Evolutionary conservation across 257 asterid genomes (phyloP), one percentile per base, ranked within the genome.

Genomic region (Craterostigma plantagineum): DNA sequence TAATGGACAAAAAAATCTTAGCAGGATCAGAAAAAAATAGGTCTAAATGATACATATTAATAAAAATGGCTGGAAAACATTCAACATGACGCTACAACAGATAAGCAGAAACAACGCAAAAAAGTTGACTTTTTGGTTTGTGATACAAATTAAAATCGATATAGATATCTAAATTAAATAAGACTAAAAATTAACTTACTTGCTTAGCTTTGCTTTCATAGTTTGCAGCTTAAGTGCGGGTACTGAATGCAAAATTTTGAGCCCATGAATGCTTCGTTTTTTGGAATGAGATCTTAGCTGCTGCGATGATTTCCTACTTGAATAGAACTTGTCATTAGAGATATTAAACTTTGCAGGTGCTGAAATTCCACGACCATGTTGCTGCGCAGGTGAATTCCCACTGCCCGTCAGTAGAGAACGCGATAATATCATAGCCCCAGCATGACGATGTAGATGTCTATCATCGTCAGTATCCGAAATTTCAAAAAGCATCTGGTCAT

Each of bases 401-500:
- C 56, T 42, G 42, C 56, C 65, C 14, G 73, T 62, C 62, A 66
- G 72, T 16, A 61, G 46, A 38, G 83, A 55, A 46, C 87, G 81
- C 14, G 91, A 60, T 52, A 74, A 64, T 59, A 77, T 70, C 99
- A 90, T 83, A 36, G 99, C 95, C 57, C 92, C 92, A 3, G 99
- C 91, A 54, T 90, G 99, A 67, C 65, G 78, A 77, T 63, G 69
- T 48, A 73, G 70, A 40, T 75, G 69, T 49, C 71, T 59, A 47
- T 63, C 63, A 43, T 75, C 92, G 60, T 67, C 69, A 52, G 55
- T 57, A 64, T 83, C 94, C 56, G 65, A 57, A 53, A 90, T 67
- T 62, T 90, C 95, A 51, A 90, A 90, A 67, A 83, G 95, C 99
- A 90, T 83, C 72, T 79, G 95, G 60, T 77, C 83, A 63, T 90